phyloP scores from a whole-genome alignment of 768 basidiomycete species.

The Cyclocybe cylindracea region DNA sequence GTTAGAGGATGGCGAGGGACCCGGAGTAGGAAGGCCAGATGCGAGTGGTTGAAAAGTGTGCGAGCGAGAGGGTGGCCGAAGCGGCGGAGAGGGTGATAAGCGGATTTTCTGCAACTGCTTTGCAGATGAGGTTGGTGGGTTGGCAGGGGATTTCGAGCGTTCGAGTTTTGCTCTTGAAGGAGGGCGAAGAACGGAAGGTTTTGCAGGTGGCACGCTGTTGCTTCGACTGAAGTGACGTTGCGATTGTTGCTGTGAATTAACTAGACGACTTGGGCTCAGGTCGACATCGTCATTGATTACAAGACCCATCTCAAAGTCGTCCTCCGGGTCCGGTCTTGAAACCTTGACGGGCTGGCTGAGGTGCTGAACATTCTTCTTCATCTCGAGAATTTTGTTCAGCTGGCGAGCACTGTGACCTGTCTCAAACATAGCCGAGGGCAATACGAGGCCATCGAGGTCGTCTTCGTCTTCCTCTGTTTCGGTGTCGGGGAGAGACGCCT shows the following conservation, averaged over 20 bases:
- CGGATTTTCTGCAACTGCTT: slow-evolving; percentile 70
- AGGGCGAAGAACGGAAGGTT: slow-evolving; percentile 54
- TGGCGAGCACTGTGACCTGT: slow-evolving; percentile 59
- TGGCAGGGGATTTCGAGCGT: slow-evolving; percentile 71
- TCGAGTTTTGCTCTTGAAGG: slow-evolving; percentile 63
- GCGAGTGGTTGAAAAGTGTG: slow-evolving; percentile 64
- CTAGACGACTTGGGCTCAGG: slow-evolving; percentile 76
- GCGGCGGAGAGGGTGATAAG: slow-evolving; percentile 70
- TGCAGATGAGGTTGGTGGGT: slow-evolving; percentile 69
- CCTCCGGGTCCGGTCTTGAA: slow-evolving; percentile 67
- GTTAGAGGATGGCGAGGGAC: slow-evolving; percentile 47
- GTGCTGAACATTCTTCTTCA: slow-evolving; percentile 55
- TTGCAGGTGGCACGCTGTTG: slow-evolving; percentile 58
- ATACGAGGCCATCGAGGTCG: slow-evolving; percentile 78
- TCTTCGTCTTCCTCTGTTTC: slow-evolving; percentile 77
- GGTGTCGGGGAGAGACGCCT: slow-evolving; percentile 67
- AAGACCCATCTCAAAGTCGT: slow-evolving; percentile 85
- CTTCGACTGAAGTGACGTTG: slow-evolving; percentile 51
- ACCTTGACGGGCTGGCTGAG: slow-evolving; percentile 42
- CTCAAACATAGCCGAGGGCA: slow-evolving; percentile 77
- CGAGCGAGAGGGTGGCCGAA: slow-evolving; percentile 53
- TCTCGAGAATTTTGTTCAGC: slow-evolving; percentile 51
- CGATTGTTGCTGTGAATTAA: slow-evolving; percentile 48
- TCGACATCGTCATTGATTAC: slow-evolving; percentile 83
- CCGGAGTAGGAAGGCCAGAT: slow-evolving; percentile 44